Base-by-base conservation (phyloP, 306 rosid species). In the Rosa multiflora region DNA sequence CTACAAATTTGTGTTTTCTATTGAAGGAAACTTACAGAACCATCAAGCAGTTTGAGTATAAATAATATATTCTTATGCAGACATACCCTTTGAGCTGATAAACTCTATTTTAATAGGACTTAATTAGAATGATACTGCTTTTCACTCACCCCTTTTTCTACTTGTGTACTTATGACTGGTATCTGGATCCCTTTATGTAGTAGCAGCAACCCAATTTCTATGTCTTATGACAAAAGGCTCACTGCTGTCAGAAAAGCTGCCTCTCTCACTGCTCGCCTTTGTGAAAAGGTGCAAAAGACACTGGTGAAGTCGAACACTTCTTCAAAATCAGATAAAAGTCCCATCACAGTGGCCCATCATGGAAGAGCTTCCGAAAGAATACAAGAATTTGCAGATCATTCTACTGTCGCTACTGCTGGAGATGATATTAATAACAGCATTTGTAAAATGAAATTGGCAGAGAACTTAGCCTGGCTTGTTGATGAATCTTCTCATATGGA, bases 391-490 rank as follows among this genome's bases (percentile, higher is more conserved):
- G 14, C 51, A 49, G 51, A 73, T 32, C 82, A 77, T 86, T 90
- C 86, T 37, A 63, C 72, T 42, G 29, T 72, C 18, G 44, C 86
- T 20, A 59, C 66, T n/a, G 59, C 71, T 78, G 77, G 74, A 12
- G 71, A 66, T 66, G 78, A 71, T 59, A 21, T 70, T 39, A 44
- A 44, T 40, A 75, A 78, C 53, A 78, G 84, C 42, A 58, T 53
- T 44, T 79, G 73, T 74, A 81, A 85, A 37, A 82, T 77, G 68
- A 80, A 82, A 9, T 53, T 94, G 77, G 97, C 97, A 1, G 70
- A 80, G 63, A 87, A 89, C 77, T 83, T 94, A 15, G 98, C 98
- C 48, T 79, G 81, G 48, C 87, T 94, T 39, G 80, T 94, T 4
- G 85, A 89, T 70, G 86, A 89, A 13, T 85, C 91, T 44, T 61